Evolutionary conservation across 441 rosid genomes (phyloP), one percentile per base, ranked within the genome.

Genomic region (Brassica hybrid): DNA sequence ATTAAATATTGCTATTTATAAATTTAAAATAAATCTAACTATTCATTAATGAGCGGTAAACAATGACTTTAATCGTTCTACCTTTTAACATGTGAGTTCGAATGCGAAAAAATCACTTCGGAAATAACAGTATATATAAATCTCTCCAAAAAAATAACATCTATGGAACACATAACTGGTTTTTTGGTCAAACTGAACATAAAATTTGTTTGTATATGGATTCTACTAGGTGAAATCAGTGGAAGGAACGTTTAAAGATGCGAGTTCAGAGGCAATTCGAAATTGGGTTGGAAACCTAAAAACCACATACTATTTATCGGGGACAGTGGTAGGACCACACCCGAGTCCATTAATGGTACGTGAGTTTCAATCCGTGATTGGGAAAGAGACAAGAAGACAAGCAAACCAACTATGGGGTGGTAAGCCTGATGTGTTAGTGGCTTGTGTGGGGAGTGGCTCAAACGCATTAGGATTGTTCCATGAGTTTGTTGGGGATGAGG

Each of bases 291-390:
- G 74, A 48, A 67, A 84, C 16, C 43, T 91, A 9, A 84, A 85
- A 54, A 81, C 59, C n/a, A 81, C 77, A 74, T 88, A 90, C 74
- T 68, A 78, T 76, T 69, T 89, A 17, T 32, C 76, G 0, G 97
- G 98, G 0, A 84, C 96, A 0, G 93, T 72, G 0, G 98, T 86
- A 2, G 97, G 97, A n/a, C 97, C 98, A 0, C 98, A 94, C 71
- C 98, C 97, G 1, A 86, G 87, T 75, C 97, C 98, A 0, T 81
- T 64, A 67, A 88, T 90, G 87, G 98, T 94, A 0, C 78, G 93
- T 0, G 93, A 91, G 75, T 94, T 90, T 71, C 98, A 91, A 54
- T 84, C 95, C 0, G 87, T 94, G 45, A 94, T 90, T 1, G 98
- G 97, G 1, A 90, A 84, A 50, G 98, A 94, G 76, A 90, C 90